These are phyloP conservation scores for Spatholobus suberectus DNA, from an alignment of 306 rosid species.

Conservation along the genomic window DNA sequence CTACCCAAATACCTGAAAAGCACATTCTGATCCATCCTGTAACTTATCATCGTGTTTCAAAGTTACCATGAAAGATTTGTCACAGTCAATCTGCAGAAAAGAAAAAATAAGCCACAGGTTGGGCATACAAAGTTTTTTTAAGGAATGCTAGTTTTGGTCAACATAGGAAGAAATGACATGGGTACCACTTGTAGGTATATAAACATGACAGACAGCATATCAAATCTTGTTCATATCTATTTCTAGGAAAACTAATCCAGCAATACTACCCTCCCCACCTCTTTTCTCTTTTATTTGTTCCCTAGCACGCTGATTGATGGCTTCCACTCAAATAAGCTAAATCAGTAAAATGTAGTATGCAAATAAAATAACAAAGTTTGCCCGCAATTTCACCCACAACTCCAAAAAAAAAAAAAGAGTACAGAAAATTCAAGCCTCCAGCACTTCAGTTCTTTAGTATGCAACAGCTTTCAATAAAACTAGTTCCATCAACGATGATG, in stretches of 20 bases:
- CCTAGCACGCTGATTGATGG: background rate
- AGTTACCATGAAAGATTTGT: conserved; percentile 89
- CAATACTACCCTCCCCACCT: background rate
- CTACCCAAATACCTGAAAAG: conserved; percentile 79
- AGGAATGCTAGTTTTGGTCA: background rate
- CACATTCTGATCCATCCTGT: conserved; percentile 97
- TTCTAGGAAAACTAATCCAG: background rate
- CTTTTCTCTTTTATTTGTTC: background rate
- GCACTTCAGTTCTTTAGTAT: background rate
- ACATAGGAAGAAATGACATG: background rate
- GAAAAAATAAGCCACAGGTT: conserved; percentile 21
- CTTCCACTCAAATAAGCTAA: background rate
- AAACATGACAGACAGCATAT: background rate
- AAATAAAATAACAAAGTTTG: background rate
- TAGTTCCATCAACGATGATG: background rate
- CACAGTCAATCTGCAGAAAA: conserved; percentile 89
- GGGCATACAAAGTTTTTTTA: conserved; percentile 11
- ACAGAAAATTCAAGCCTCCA: background rate
- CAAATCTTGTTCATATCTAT: background rate
- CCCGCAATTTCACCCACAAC: background rate
- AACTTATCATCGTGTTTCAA: conserved; percentile 96
- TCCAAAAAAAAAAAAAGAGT: background rate
- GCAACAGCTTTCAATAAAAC: background rate
- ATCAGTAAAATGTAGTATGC: background rate
- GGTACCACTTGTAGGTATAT: background rate